These are phyloP conservation scores for Penstemon barbatus DNA, from an alignment of 257 asterid species.

Conservation along the genomic window DNA sequence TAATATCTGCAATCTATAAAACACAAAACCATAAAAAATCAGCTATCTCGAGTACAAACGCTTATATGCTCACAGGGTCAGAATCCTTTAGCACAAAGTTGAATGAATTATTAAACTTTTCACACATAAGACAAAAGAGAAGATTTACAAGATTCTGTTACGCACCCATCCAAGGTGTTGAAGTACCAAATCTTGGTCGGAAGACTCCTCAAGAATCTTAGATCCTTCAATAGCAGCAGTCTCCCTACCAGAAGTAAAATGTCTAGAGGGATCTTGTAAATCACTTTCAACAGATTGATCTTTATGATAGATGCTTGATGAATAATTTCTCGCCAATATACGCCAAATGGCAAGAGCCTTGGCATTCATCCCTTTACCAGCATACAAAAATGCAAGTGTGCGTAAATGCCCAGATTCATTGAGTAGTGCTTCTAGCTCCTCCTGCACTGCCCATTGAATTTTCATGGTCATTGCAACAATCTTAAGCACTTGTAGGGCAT, in stretches of 20 bases:
- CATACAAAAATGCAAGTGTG: constrained; percentile 84
- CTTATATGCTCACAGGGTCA: not conserved
- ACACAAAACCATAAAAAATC: constrained; percentile 25
- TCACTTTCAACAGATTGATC: constrained; percentile 46
- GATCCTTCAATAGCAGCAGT: constrained; percentile 81
- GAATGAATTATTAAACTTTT: not conserved
- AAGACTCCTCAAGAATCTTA: constrained; percentile 79
- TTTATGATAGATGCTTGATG: constrained; percentile 43
- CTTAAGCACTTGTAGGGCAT: constrained; percentile 9
- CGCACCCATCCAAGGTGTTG: constrained; percentile 98
- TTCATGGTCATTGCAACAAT: constrained; percentile 39
- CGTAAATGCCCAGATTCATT: constrained; percentile 92
- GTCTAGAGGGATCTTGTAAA: constrained; percentile 43
- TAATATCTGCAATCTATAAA: constrained; percentile 83
- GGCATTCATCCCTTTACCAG: constrained; percentile 89
- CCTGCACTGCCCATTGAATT: constrained; percentile 95
- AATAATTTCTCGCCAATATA: constrained; percentile 68
- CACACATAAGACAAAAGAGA: constrained; percentile 2
- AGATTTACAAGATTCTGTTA: constrained; percentile 14
- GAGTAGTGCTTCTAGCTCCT: constrained; percentile 90
- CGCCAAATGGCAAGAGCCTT: constrained; percentile 95
- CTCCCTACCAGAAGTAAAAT: constrained; percentile 41
- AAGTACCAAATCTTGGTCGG: constrained; percentile 84
- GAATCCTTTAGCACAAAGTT: constrained; percentile 4
- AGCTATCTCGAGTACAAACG: constrained; percentile 27